These are phyloP conservation scores for Rhynchosporium graminicola DNA, from an alignment of 2,329 filamentous ascomycete genomes.

Conservation along the genomic window DNA sequence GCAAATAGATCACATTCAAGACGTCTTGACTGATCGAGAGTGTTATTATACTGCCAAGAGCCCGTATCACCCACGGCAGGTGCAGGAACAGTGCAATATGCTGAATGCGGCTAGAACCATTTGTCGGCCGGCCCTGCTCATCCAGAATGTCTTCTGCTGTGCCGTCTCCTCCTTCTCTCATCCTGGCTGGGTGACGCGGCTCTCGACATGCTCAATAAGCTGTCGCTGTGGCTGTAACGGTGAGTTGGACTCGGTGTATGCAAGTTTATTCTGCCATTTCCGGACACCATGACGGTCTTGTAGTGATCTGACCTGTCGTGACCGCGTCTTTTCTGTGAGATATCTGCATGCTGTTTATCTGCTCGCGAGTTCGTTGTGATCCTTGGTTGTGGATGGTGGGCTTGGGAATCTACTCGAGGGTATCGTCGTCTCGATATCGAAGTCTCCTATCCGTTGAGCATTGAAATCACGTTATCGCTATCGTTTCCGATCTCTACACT, in stretches of 20 bases:
- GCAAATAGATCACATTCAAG: background rate
- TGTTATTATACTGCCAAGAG: background rate
- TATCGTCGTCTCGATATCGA: constrained; percentile 1
- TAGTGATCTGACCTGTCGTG: too few species aligned
- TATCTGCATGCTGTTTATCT: too few species aligned
- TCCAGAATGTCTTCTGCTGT: background rate
- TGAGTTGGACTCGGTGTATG: too few species aligned
- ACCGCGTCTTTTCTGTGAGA: too few species aligned
- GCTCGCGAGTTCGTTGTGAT: background rate
- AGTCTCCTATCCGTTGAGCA: background rate
- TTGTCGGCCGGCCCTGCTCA: background rate
- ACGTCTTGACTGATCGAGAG: background rate
- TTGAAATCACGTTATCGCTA: background rate
- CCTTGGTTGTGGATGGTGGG: background rate
- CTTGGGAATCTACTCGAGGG: background rate
- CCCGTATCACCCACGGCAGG: background rate
- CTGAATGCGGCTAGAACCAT: background rate
- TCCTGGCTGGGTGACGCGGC: background rate
- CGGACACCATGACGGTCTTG: too few species aligned
- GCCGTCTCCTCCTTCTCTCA: background rate
- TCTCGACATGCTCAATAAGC: too few species aligned
- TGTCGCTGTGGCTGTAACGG: too few species aligned
- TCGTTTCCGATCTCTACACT: background rate
- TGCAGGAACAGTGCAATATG: background rate
- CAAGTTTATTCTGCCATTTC: too few species aligned